These are phyloP conservation scores for Cladophialophora psammophila DNA, from an alignment of 2,329 filamentous ascomycete genomes.

Conservation along the genomic window DNA sequence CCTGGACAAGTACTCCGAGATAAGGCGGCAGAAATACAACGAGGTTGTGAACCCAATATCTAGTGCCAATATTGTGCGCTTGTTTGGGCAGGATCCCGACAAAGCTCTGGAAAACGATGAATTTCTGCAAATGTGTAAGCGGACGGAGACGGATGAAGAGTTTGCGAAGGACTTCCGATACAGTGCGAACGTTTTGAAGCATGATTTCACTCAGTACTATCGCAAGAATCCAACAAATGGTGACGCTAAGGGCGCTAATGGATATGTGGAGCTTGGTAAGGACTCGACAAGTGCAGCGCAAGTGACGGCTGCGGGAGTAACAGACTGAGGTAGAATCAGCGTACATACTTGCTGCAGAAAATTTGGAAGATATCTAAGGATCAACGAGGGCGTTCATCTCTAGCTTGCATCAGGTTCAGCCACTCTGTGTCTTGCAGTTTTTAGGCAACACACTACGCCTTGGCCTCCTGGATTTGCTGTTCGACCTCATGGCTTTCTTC, in stretches of 20 bases:
- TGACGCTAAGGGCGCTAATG: slow-evolving; percentile 1
- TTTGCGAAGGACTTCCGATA: slow-evolving; percentile 34
- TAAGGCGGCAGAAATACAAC: slow-evolving; percentile 50
- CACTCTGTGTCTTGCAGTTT: not conserved
- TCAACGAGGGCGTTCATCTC: not conserved
- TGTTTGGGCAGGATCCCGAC: slow-evolving; percentile 48
- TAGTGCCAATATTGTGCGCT: slow-evolving; percentile 51
- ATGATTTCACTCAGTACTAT: slow-evolving; percentile 38
- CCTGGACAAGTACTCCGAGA: slow-evolving; percentile 53
- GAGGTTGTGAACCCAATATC: slow-evolving; percentile 51
- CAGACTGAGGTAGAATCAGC: slow-evolving; percentile 4
- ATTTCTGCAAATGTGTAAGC: slow-evolving; percentile 47
- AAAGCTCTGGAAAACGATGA: slow-evolving; percentile 47
- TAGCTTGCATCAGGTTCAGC: not conserved
- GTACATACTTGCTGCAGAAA: not conserved
- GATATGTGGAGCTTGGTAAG: not conserved
- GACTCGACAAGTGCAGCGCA: not conserved
- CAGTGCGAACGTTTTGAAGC: slow-evolving; percentile 22
- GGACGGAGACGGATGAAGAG: slow-evolving; percentile 44
- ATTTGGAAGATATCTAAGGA: not conserved
- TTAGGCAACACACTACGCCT: not conserved
- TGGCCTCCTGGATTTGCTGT: slow-evolving; percentile 10
- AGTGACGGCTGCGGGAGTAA: slow-evolving; percentile 16
- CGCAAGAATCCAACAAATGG: slow-evolving; percentile 15
- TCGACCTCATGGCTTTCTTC: slow-evolving; percentile 25